Percentiles rank a stretch among this genome's conserved stretches.
These are phyloP conservation scores for Gnetum montanum DNA, from an alignment of 75 land plant genomes.

Conservation along the genomic window DNA sequence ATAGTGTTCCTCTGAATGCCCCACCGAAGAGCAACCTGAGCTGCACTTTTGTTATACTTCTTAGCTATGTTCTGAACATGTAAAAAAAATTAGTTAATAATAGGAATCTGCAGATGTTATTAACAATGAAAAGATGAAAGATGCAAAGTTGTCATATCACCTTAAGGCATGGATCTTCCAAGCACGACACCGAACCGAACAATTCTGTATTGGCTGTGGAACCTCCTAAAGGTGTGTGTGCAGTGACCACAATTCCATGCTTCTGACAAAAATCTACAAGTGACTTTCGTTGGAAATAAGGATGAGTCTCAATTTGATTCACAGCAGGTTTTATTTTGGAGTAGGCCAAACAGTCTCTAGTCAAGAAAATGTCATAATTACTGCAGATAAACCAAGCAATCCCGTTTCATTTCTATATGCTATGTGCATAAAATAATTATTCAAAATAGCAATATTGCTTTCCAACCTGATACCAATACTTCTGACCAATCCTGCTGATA, in stretches of 20 bases:
- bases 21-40: constrained; percentile 85
- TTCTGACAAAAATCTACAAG: constrained; percentile 90
- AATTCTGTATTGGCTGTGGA: constrained; percentile 72
- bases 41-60: constrained; percentile 66
- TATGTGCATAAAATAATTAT: no score
- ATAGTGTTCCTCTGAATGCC: constrained; percentile 81
- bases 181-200: constrained; percentile 74
- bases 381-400: constrained; percentile 33
- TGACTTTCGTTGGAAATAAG: constrained; percentile 87
- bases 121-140: background rate
- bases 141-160: no score
- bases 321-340: constrained; percentile 97
- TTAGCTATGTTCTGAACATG: constrained; percentile 48
- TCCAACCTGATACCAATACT: constrained; percentile 98
- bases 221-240: constrained; percentile 95
- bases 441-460: no score
- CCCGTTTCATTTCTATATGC: no score
- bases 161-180: constrained; percentile 75
- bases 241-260: constrained; percentile 82
- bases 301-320: constrained; percentile 95
- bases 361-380: constrained; percentile 91
- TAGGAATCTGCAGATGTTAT: no score
- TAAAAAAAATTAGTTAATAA: no score
- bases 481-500: constrained; percentile 63
- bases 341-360: constrained; percentile 95